Evolutionary conservation across 2,329 filamentous ascomycete genomes (phyloP).

Genomic region (Phyllosticta capitalensis): DNA sequence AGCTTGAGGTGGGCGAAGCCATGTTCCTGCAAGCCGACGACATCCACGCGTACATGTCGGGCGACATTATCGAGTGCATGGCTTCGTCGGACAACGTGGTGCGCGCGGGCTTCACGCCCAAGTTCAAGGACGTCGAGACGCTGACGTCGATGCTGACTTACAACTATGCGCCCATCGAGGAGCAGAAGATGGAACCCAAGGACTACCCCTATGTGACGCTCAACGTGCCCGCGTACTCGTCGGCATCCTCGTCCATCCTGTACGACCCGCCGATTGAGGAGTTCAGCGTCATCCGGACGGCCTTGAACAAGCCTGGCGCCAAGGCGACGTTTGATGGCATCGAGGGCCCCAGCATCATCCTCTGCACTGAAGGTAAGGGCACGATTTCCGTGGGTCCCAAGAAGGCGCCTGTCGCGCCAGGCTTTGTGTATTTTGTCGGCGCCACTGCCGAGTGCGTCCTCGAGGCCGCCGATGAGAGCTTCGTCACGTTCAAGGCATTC

Average conservation of each 20-base stretch:
- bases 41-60: conserved; percentile 88
- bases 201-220: conserved; percentile 81
- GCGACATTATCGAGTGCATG: conserved; percentile 99
- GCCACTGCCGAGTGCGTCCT: conserved; percentile 76
- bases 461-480: conserved; percentile 45
- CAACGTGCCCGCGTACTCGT: conserved; percentile 73
- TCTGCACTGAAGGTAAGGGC: conserved; percentile 77
- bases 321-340: conserved; percentile 86
- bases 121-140: conserved; percentile 93
- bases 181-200: conserved; percentile 83
- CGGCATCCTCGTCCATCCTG: conserved; percentile 59
- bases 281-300: conserved; percentile 78
- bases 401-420: conserved; percentile 52
- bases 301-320: conserved; percentile 58
- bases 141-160: conserved; percentile 90
- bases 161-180: conserved; percentile 83
- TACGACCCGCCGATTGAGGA: conserved; percentile 97
- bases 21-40: conserved; percentile 95
- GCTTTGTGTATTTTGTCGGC: conserved; percentile 56
- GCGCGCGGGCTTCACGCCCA: conserved; percentile 91
- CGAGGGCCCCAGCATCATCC: conserved; percentile 81
- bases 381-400: conserved; percentile 80
- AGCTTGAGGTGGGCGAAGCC: conserved; percentile 77
- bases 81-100: conserved; percentile 98
- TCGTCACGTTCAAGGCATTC: conserved; percentile 88